Evolutionary conservation across 164 flowering plant genomes (phyloP).

Genomic region (Warburgia ugandensis): DNA sequence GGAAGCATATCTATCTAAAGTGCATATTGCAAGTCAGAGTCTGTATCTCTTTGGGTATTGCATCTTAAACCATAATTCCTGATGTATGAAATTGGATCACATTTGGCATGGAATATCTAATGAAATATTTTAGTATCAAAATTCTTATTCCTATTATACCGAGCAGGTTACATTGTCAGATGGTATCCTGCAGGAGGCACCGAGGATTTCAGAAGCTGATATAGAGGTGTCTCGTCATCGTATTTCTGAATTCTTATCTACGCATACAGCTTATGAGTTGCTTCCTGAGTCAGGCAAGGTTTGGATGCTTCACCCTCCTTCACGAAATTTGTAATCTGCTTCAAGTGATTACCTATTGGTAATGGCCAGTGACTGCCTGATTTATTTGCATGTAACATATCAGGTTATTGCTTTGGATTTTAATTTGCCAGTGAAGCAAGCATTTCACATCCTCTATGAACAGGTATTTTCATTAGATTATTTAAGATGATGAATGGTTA

Average conservation of each 20-base stretch:
- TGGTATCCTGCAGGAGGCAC: slow-evolving; percentile 37
- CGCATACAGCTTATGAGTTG: slow-evolving; percentile 76
- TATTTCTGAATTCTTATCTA: slow-evolving; percentile 56
- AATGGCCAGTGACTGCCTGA: slow-evolving; percentile 3
- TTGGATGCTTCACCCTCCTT: slow-evolving; percentile 31
- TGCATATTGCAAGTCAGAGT: too few species aligned
- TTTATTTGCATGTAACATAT: not conserved
- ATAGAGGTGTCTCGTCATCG: slow-evolving; percentile 65
- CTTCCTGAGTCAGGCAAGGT: slow-evolving; percentile 94
- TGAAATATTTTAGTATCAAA: not conserved
- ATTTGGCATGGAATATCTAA: not conserved
- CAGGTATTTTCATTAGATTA: slow-evolving; percentile 61
- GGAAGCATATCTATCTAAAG: too few species aligned
- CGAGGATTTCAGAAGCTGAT: slow-evolving; percentile 59
- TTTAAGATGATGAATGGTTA: too few species aligned
- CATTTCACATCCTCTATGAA: slow-evolving; percentile 83
- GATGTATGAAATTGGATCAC: slow-evolving; percentile 2
- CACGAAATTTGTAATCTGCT: not conserved
- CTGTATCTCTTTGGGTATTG: too few species aligned
- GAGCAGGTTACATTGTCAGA: slow-evolving; percentile 44
- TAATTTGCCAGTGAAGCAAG: slow-evolving; percentile 84
- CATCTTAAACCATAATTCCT: too few species aligned
- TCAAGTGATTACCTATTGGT: slow-evolving; percentile 1
- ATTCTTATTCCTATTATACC: slow-evolving; percentile 2
- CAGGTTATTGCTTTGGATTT: slow-evolving; percentile 87